These are phyloP conservation scores for Thalia dealbata DNA, from an alignment of 176 grass and related monocot genomes.

Conservation along the genomic window DNA sequence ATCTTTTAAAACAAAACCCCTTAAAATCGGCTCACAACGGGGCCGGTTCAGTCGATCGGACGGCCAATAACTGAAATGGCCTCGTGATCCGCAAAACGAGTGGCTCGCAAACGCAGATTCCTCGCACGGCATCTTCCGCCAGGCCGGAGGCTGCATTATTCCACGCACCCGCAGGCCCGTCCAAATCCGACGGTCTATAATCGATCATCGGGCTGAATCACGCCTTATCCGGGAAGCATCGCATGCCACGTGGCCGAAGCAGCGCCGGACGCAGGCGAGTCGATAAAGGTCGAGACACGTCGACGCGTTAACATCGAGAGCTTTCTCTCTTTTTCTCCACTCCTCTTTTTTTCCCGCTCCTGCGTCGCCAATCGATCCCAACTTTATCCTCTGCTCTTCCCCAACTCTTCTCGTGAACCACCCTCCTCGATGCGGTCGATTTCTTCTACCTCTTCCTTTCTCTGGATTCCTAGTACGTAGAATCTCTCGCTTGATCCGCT, in stretches of 20 bases:
- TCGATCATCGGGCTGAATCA: neutral
- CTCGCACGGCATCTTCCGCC: neutral
- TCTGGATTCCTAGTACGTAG: neutral
- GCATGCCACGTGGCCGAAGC: neutral
- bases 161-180: too few relatives aligned
- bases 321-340: too few relatives aligned
- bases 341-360: neutral
- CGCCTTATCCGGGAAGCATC: neutral
- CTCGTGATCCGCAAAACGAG: neutral
- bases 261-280: neutral
- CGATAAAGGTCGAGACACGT: neutral
- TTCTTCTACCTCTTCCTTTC: neutral
- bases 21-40: neutral
- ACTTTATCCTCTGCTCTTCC: neutral
- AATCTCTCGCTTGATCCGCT: neutral
- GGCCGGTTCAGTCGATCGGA: neutral
- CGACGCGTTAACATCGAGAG: neutral
- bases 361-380: neutral
- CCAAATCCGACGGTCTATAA: neutral
- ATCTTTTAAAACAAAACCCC: too few relatives aligned
- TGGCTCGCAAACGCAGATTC: neutral
- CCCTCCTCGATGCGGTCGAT: neutral
- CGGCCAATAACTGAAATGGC: neutral
- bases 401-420: neutral
- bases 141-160: too few relatives aligned